These are phyloP conservation scores for Brassica napus DNA, from an alignment of 345 rosid genomes.

Conservation along the genomic window DNA sequence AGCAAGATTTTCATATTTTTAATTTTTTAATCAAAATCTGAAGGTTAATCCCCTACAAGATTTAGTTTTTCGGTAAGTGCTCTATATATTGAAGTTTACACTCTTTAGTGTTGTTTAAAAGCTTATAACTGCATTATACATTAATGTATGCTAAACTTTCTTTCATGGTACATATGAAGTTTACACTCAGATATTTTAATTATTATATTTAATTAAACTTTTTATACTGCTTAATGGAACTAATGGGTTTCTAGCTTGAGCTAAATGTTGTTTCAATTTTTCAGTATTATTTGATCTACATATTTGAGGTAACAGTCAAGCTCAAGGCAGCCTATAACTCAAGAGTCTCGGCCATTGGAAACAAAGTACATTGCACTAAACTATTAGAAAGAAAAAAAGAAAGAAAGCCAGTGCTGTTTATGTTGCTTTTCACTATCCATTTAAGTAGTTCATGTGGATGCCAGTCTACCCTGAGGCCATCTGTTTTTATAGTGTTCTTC, in stretches of 20 bases:
- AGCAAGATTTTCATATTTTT: no score
- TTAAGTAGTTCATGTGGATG: not conserved
- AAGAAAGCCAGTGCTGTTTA: not conserved
- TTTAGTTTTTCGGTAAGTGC: no score
- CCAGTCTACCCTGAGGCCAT: not conserved
- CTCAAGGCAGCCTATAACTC: not conserved
- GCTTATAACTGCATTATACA: no score
- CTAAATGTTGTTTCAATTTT: not conserved
- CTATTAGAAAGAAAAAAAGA: not conserved
- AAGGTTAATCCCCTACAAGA: no score
- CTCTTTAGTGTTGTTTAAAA: no score
- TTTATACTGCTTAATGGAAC: no score
- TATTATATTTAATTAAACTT: no score
- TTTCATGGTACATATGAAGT: no score
- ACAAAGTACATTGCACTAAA: not conserved
- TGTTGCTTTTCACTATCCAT: not conserved
- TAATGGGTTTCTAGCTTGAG: not conserved
- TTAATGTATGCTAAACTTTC: no score
- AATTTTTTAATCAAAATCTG: no score
- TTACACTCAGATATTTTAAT: no score
- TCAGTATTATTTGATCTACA: not conserved
- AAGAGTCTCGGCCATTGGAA: not conserved
- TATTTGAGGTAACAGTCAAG: not conserved
- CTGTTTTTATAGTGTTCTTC: not conserved
- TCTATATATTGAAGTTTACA: no score